Evolutionary conservation across 345 rosid species (phyloP).

Genomic region (Aquilaria malaccensis): DNA sequence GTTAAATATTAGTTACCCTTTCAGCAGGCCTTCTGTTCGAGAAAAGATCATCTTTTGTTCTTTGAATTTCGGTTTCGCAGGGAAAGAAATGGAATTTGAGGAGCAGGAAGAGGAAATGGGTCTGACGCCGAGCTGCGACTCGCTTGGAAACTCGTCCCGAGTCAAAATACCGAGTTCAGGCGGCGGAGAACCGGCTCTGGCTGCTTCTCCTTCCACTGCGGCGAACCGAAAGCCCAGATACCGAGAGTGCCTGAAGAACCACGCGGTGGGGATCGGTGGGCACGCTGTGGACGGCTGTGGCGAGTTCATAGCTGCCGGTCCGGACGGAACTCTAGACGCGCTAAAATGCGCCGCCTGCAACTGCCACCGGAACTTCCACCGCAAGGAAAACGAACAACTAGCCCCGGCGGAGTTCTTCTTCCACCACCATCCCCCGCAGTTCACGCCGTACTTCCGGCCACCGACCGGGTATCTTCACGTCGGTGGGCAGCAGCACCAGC

Average conservation of each 20-base stretch:
- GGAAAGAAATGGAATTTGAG: slow-evolving; percentile 37
- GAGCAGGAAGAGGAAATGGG: slow-evolving; percentile 64
- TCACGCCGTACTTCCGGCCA: slow-evolving; percentile 46
- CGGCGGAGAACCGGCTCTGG: background rate
- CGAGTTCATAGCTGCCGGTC: slow-evolving; percentile 72
- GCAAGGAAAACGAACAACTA: slow-evolving; percentile 34
- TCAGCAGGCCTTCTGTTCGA: background rate
- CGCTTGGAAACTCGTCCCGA: slow-evolving; percentile 27
- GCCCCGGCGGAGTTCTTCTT: slow-evolving; percentile 19
- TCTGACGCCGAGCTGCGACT: slow-evolving; percentile 33
- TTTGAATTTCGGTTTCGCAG: background rate
- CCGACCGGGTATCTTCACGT: slow-evolving; percentile 47
- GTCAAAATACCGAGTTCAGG: slow-evolving; percentile 24
- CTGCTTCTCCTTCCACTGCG: background rate
- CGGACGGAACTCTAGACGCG: slow-evolving; percentile 64
- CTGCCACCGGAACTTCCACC: slow-evolving; percentile 86
- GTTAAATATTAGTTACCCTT: too few species aligned
- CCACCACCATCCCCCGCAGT: slow-evolving; percentile 37
- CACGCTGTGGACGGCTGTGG: slow-evolving; percentile 84
- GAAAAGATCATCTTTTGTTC: background rate
- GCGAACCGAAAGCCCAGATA: slow-evolving; percentile 30
- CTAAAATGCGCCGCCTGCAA: slow-evolving; percentile 82
- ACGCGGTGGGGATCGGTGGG: slow-evolving; percentile 74
- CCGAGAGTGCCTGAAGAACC: slow-evolving; percentile 74
- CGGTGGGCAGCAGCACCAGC: slow-evolving; percentile 21